Base-by-base conservation (phyloP, 129 eudicot genomes). In the Cynara cardunculus region DNA sequence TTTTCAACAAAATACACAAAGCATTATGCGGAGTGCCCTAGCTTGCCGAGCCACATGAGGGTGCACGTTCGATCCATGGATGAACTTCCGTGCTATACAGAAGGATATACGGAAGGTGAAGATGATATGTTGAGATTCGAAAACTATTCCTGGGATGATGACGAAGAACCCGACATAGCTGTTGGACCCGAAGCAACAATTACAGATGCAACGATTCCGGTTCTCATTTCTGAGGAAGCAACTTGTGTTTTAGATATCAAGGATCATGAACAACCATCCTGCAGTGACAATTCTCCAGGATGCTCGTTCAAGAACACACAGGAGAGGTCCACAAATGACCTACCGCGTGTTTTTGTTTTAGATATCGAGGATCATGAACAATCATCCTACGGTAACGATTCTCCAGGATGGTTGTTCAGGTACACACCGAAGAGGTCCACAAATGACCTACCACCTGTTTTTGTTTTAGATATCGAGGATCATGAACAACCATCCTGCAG, bases 1-100 rank as follows among this genome's bases (percentile, higher is more conserved):
- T 91, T 93, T 86, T 94, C 98, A 16, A 94, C 98, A 18, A 89
- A 88, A 79, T 91, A 94, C 88, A 87, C 86, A 83, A 87, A 67
- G 32, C 90, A 88, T 49, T 82, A 84, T 32, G 90, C 94, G 13
- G 92, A 94, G 35, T 95, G 97, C 62, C 99, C 97, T 9, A 77
- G 73, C 25, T 81, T 92, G 74, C 97, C 99, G 32, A 67, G 27
- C 78, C 97, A 92, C 35, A 95, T 92, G 97, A 79, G 79, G 87
- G 88, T 90, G 71, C 87, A 89, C 41, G 66, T 90, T 41, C 78
- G 91, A 79, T 80, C 97, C 68, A 89, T 92, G 90, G 96, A 95
- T 73, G 94, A 95, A 49, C 91, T 95, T 76, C 96, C 97, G 6
- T 92, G 94, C 82, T 89, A 95, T 72, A 83, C 89, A 56, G 77